Conservation (phyloP, 495 filamentous ascomycete genomes). For the Penicillium tannophilum region DNA sequence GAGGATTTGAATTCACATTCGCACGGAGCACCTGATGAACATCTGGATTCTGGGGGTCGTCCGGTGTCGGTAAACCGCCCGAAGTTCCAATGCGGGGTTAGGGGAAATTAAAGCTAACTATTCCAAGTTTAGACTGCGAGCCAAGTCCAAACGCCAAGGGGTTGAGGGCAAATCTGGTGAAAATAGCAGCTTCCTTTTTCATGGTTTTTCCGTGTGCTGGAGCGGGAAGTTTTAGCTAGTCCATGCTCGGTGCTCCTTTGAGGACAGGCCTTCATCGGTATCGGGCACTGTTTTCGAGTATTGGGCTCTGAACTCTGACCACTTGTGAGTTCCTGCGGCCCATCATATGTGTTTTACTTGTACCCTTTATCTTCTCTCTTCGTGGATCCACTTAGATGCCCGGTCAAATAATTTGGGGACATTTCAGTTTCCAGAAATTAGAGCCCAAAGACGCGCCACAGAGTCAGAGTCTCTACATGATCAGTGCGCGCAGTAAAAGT, state of each 20-base stretch:
- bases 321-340: neutral
- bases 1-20: slow-evolving; percentile 3
- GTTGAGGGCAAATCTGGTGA: neutral
- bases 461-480: neutral
- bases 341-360: neutral
- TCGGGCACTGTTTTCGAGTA: neutral
- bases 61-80: slow-evolving; percentile 3
- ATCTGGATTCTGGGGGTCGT: slow-evolving; percentile 3
- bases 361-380: too few species aligned
- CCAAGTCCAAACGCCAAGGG: slow-evolving; percentile 2
- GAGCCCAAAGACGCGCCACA: neutral
- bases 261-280: neutral
- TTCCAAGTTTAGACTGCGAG: neutral
- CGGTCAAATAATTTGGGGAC: neutral
- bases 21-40: neutral
- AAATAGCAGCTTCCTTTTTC: neutral
- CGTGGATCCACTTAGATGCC: neutral
- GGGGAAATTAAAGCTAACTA: neutral
- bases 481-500: neutral
- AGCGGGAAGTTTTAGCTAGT: neutral
- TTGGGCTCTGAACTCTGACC: neutral
- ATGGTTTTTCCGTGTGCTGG: neutral
- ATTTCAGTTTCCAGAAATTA: neutral
- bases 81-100: slow-evolving; percentile 1
- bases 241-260: neutral